Evolutionary conservation across 2,329 filamentous ascomycete species (phyloP).

Genomic region (Trichoderma sp.): DNA sequence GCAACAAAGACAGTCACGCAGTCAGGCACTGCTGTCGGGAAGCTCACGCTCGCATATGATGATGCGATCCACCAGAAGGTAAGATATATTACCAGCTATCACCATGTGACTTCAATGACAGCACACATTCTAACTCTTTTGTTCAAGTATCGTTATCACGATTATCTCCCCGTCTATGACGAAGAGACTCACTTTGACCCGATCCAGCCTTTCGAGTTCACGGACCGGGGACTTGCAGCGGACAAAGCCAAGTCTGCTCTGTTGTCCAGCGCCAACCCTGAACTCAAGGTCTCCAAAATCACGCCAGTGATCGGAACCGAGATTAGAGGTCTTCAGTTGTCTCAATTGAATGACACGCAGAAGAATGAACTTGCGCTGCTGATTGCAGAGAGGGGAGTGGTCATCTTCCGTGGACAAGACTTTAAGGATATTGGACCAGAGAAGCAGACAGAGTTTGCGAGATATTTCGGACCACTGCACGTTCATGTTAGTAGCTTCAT

Average conservation of each 20-base stretch:
- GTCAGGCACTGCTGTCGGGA: background rate
- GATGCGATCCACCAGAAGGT: conserved; percentile 14
- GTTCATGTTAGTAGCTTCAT: background rate
- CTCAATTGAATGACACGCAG: conserved; percentile 45
- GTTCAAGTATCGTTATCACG: background rate
- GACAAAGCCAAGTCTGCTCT: conserved; percentile 48
- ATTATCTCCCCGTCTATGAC: conserved; percentile 13
- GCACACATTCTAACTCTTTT: background rate
- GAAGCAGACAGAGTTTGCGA: conserved; percentile 11
- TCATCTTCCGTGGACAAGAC: conserved; percentile 51
- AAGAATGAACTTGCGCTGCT: conserved; percentile 53
- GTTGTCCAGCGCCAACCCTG: conserved; percentile 31
- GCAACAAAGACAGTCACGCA: background rate
- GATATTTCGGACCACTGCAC: conserved; percentile 11
- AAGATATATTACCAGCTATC: no score
- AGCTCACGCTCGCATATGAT: conserved; percentile 8
- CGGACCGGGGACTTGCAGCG: conserved; percentile 42
- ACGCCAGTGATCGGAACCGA: conserved; percentile 47
- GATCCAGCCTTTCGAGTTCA: conserved; percentile 19
- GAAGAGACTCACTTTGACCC: conserved; percentile 15
- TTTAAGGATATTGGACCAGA: conserved; percentile 30
- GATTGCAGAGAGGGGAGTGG: conserved; percentile 48
- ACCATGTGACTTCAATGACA: no score
- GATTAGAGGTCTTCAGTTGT: conserved; percentile 45
- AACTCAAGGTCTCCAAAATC: conserved; percentile 41